These are phyloP conservation scores for Aspergillus sp. DNA, from an alignment of 2,329 filamentous ascomycete genomes.

Conservation along the genomic window DNA sequence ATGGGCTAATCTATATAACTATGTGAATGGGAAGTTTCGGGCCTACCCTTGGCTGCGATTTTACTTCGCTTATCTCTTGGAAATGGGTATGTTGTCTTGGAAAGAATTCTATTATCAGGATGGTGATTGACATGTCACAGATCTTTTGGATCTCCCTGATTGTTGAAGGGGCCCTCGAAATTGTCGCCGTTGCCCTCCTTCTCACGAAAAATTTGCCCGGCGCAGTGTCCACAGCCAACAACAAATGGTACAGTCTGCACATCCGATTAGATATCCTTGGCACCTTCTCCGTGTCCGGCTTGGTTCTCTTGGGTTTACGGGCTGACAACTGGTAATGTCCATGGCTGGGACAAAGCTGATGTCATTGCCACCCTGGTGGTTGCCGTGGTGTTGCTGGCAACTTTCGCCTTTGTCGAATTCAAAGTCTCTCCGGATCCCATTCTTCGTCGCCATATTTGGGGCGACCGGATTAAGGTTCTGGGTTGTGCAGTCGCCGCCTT, in stretches of 20 bases:
- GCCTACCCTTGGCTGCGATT: not conserved
- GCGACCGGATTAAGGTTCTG: not conserved
- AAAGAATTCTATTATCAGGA: too few species aligned
- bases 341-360: not conserved
- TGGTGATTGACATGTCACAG: not conserved
- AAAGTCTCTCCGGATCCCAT: not conserved
- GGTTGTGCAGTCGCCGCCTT: not conserved
- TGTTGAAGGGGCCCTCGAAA: not conserved
- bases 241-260: not conserved
- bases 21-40: not conserved
- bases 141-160: conserved; percentile 1
- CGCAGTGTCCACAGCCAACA: not conserved
- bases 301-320: not conserved
- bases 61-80: not conserved
- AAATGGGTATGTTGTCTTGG: not conserved
- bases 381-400: not conserved
- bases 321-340: not conserved
- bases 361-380: not conserved
- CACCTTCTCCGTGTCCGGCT: not conserved
- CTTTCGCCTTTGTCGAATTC: not conserved
- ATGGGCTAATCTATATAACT: too few species aligned
- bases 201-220: not conserved
- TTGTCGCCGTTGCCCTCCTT: not conserved
- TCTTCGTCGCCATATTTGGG: not conserved
- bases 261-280: not conserved